Evolutionary conservation across 345 rosid genomes (phyloP).

Genomic region (Hibiscus tridactylites): DNA sequence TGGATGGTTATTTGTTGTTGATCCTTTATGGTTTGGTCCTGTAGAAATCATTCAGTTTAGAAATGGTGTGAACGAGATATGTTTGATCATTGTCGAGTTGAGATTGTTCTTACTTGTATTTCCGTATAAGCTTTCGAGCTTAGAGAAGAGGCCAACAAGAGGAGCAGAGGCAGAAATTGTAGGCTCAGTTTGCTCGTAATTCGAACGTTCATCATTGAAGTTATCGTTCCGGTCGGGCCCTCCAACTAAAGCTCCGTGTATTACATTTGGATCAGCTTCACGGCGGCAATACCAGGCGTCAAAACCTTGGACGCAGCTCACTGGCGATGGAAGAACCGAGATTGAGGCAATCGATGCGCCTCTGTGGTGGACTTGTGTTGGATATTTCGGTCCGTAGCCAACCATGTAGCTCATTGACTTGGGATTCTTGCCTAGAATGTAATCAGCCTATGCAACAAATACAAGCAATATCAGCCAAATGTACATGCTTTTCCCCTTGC

Average conservation of each 20-base stretch:
- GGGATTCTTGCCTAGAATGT: slow-evolving; percentile 69
- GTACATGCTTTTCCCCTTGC: too few relatives aligned
- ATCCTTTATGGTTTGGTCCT: slow-evolving; percentile 7
- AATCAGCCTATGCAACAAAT: slow-evolving; percentile 37
- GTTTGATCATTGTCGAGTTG: too few relatives aligned
- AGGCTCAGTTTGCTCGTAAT: slow-evolving; percentile 60
- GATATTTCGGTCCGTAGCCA: slow-evolving; percentile 48
- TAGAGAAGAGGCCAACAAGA: slow-evolving; percentile 51
- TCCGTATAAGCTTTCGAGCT: slow-evolving; percentile 29
- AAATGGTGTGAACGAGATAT: neutral
- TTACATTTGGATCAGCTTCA: slow-evolving; percentile 44
- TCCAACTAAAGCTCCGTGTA: slow-evolving; percentile 50
- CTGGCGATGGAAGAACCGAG: slow-evolving; percentile 23
- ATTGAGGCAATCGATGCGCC: slow-evolving; percentile 57
- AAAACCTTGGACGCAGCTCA: slow-evolving; percentile 49
- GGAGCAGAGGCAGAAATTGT: slow-evolving; percentile 46
- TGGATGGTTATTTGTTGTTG: slow-evolving; percentile 11
- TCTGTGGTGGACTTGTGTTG: slow-evolving; percentile 64
- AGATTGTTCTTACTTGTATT: slow-evolving; percentile 20
- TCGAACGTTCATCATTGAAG: slow-evolving; percentile 42
- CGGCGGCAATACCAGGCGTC: slow-evolving; percentile 49
- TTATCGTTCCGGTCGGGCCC: slow-evolving; percentile 55
- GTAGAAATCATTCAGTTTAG: neutral
- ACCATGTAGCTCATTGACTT: slow-evolving; percentile 63
- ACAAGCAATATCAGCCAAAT: neutral